phyloP scores from a whole-genome alignment of 225 moss, liverwort and hornwort species.

The Polytrichum commune region DNA sequence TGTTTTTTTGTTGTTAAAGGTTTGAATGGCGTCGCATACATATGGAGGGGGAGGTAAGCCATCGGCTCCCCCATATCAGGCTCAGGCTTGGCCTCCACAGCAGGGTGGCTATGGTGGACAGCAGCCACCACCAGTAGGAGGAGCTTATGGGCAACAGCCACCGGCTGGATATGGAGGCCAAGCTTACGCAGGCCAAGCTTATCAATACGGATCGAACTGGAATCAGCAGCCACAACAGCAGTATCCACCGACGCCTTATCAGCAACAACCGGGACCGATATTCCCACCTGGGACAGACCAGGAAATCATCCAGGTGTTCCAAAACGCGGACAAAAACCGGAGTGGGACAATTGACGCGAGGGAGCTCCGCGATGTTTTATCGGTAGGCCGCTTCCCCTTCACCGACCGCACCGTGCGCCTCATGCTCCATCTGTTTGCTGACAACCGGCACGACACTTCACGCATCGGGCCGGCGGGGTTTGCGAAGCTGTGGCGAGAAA shows the following conservation, averaged over 20 bases:
- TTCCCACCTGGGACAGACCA: conserved; percentile 35
- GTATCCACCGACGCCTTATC: neutral
- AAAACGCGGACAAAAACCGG: conserved; percentile 40
- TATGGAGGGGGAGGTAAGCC: no score
- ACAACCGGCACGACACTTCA: conserved; percentile 28
- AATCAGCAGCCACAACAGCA: neutral
- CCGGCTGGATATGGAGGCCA: neutral
- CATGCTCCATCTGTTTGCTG: conserved; percentile 73
- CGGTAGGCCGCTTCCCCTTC: conserved; percentile 47
- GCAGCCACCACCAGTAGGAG: neutral
- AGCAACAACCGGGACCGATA: conserved; percentile 7
- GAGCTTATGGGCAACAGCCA: conserved; percentile 3
- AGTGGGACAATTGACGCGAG: conserved; percentile 31
- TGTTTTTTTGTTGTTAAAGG: no score
- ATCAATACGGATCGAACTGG: neutral
- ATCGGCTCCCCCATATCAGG: neutral
- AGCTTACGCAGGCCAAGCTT: neutral
- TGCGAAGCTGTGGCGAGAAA: conserved; percentile 63
- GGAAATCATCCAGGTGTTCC: conserved; percentile 34
- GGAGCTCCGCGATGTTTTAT: conserved; percentile 28
- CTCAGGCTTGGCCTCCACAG: conserved; percentile 1
- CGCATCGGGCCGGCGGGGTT: conserved; percentile 68
- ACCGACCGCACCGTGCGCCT: conserved; percentile 68
- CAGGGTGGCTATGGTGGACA: neutral
- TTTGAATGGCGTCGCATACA: no score